These are phyloP conservation scores for Gonium pectorale DNA, from an alignment of 139 green algal genomes.

Conservation along the genomic window DNA sequence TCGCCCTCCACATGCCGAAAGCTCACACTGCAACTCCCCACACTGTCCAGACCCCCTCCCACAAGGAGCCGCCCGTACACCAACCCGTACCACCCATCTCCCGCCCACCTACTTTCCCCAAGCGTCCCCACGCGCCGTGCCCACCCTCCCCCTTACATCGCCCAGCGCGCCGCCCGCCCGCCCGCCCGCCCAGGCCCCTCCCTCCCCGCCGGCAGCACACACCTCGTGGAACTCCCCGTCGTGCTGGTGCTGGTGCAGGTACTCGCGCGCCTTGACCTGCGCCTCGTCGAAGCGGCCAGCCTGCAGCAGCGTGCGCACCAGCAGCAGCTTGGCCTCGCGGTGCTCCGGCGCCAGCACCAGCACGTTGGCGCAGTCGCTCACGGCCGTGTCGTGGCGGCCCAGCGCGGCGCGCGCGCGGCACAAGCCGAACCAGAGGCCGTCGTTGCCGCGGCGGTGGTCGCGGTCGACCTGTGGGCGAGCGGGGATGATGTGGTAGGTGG, in stretches of 20 bases:
- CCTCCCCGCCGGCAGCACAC: neutral
- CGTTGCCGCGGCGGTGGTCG: constrained; percentile 50
- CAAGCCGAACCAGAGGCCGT: constrained; percentile 60
- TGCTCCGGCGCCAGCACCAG: constrained; percentile 30
- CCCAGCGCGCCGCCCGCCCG: neutral
- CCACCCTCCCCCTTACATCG: neutral
- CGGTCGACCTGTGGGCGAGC: constrained; percentile 48
- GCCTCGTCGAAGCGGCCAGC: constrained; percentile 62
- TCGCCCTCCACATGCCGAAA: too few species aligned
- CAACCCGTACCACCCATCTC: too few species aligned
- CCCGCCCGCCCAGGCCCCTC: neutral
- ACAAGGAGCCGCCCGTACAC: too few species aligned
- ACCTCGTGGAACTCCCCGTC: constrained; percentile 56
- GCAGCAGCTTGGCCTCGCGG: constrained; percentile 48
- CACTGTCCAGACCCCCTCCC: too few species aligned
- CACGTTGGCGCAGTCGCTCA: constrained; percentile 38
- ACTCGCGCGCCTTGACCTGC: constrained; percentile 56
- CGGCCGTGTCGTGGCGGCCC: neutral
- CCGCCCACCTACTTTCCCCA: too few species aligned
- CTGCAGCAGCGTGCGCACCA: constrained; percentile 52
- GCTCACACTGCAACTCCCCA: too few species aligned
- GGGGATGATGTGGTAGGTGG: too few species aligned
- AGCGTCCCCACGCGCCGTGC: too few species aligned
- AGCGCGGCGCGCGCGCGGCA: constrained; percentile 36
- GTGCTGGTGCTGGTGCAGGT: constrained; percentile 48